phyloP scores from a whole-genome alignment of 2,329 filamentous ascomycete species.

The Fusarium marasasianum region DNA sequence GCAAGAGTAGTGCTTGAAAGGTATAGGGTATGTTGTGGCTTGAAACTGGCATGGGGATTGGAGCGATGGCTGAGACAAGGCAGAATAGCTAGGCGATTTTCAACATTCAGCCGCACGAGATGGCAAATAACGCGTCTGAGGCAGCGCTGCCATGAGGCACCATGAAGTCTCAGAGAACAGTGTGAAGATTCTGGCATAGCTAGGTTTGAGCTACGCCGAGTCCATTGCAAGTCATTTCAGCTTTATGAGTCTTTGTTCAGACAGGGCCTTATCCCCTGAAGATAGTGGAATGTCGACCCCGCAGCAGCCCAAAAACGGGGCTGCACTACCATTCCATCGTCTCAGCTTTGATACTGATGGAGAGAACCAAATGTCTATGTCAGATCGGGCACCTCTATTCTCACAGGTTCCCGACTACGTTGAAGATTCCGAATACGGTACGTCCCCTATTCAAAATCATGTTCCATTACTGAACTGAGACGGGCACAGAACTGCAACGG shows the following conservation, averaged over 20 bases:
- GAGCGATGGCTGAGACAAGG: not conserved
- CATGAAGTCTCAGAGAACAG: not conserved
- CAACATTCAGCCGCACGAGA: not conserved
- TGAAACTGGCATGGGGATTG: not conserved
- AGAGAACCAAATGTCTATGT: not conserved
- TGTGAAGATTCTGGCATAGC: not conserved
- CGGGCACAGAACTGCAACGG: not conserved
- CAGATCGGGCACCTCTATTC: not conserved
- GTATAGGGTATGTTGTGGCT: not conserved
- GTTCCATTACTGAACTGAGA: fast-evolving
- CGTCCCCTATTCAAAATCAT: fast-evolving
- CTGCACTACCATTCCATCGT: not conserved
- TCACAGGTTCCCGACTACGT: fast-evolving
- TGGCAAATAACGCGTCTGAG: not conserved
- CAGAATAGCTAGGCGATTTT: not conserved
- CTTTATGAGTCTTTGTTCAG: too few relatives aligned
- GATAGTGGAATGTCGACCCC: not conserved
- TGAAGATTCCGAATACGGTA: not conserved
- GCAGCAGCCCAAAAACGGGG: not conserved
- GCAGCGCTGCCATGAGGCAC: fast-evolving
- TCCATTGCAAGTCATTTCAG: fast-evolving
- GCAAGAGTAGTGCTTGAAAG: too few relatives aligned
- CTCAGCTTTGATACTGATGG: not conserved
- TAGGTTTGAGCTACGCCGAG: fast-evolving
- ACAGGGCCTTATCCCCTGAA: not conserved